A percentile compares a stretch with the other conserved stretches of the same genome.
Evolutionary conservation across 306 rosid genomes (phyloP).

Genomic region (Inga oerstediana): DNA sequence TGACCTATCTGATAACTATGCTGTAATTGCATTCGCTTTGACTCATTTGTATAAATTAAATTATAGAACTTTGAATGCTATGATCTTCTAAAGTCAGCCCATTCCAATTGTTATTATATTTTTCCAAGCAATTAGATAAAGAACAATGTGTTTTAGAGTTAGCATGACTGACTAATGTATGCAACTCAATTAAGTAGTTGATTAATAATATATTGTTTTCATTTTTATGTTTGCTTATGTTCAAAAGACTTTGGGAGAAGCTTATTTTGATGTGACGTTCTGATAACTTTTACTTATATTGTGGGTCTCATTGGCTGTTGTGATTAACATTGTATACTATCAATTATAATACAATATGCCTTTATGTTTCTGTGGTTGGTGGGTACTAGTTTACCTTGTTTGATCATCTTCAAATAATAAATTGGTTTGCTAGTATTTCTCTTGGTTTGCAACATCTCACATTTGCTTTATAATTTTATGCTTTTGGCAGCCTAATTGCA

Average conservation of each 20-base stretch:
- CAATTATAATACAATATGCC: background rate
- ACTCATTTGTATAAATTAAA: background rate
- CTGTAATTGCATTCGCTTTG: background rate
- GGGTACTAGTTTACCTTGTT: background rate
- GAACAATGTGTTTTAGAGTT: background rate
- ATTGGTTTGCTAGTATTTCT: background rate
- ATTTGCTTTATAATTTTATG: slow-evolving; percentile 6
- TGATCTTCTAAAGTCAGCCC: slow-evolving; percentile 1
- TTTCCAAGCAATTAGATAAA: background rate
- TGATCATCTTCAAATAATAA: background rate
- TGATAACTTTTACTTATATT: background rate
- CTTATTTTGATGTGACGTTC: background rate
- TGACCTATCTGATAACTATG: background rate
- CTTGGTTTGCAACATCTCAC: background rate
- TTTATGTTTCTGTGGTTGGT: slow-evolving; percentile 9
- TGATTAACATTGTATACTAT: background rate
- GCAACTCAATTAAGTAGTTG: background rate
- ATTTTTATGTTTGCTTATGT: background rate
- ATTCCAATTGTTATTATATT: background rate
- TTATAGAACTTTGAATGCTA: slow-evolving; percentile 20
- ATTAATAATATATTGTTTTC: background rate
- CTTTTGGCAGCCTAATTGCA: slow-evolving; percentile 62
- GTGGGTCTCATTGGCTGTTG: background rate
- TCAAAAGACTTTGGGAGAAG: background rate
- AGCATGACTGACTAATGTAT: background rate